Percentiles rank a stretch among this genome's conserved stretches.
These are phyloP conservation scores for Pythium guiyangense DNA, from an alignment of 352 stramenopile genomes.

Conservation along the genomic window DNA sequence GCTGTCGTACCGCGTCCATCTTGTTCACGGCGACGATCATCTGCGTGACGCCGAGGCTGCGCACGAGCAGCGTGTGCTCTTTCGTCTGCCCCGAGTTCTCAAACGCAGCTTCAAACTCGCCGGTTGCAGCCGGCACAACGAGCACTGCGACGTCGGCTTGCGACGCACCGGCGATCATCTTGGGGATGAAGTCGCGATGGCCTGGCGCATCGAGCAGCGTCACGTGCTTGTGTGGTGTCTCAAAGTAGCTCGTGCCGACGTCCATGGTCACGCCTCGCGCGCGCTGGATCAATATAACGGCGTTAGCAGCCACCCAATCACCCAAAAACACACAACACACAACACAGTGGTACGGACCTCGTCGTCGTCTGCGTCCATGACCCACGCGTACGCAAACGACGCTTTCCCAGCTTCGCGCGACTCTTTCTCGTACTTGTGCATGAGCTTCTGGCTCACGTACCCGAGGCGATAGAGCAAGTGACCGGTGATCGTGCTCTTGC, in stretches of 20 bases:
- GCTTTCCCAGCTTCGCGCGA: constrained; percentile 90
- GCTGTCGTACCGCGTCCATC: constrained; percentile 87
- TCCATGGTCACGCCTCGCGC: constrained; percentile 98
- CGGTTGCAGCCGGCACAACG: constrained; percentile 92
- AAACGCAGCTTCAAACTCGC: constrained; percentile 96
- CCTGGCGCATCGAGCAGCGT: constrained; percentile 96
- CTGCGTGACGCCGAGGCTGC: constrained; percentile 92
- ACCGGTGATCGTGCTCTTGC: constrained; percentile 97
- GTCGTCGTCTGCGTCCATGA: constrained; percentile 88
- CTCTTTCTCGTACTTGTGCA: constrained; percentile 92
- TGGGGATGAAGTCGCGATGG: constrained; percentile 96
- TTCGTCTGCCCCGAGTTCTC: constrained; percentile 95
- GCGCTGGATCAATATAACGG: constrained; percentile 57
- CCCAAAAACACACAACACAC: not conserved
- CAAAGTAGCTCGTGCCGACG: constrained; percentile 92
- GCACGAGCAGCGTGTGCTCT: constrained; percentile 94
- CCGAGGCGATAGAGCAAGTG: constrained; percentile 92
- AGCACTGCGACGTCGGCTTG: constrained; percentile 91
- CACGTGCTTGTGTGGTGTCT: constrained; percentile 88
- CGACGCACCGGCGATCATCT: constrained; percentile 95
- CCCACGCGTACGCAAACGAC: constrained; percentile 95
- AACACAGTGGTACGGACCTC: constrained; percentile 23
- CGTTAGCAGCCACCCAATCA: constrained; percentile 15
- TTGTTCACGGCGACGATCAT: constrained; percentile 98
- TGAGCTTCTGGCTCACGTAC: constrained; percentile 81